These are phyloP conservation scores for Begonia masoniana DNA, from an alignment of 306 rosid species.

Conservation along the genomic window DNA sequence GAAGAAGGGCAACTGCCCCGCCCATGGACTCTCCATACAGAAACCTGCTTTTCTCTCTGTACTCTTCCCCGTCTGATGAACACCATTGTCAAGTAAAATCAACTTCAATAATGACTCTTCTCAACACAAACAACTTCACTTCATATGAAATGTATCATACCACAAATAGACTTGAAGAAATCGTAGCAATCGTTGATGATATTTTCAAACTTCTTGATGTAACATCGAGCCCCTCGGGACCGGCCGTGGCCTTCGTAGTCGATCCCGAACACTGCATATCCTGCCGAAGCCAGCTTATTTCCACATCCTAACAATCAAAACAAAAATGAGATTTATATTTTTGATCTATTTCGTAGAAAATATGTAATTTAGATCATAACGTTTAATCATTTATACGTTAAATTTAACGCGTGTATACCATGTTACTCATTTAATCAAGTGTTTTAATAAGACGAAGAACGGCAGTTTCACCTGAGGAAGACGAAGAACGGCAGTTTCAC, in stretches of 20 bases:
- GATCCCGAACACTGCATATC: conserved; percentile 69
- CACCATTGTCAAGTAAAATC: neutral
- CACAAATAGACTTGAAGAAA: conserved; percentile 51
- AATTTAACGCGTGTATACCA: too few species aligned
- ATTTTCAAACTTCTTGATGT: conserved; percentile 57
- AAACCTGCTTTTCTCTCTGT: conserved; percentile 42
- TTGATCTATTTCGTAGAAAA: too few species aligned
- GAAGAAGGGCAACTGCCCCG: conserved; percentile 56
- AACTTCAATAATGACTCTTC: too few species aligned
- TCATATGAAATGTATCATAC: conserved; percentile 13
- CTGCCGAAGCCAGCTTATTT: conserved; percentile 37
- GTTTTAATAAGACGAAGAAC: too few species aligned
- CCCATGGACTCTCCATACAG: conserved; percentile 98
- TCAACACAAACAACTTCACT: too few species aligned
- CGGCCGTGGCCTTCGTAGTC: conserved; percentile 88
- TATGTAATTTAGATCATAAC: too few species aligned
- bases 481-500: too few species aligned
- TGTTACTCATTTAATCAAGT: too few species aligned
- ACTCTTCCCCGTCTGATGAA: conserved; percentile 37
- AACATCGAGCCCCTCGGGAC: conserved; percentile 69
- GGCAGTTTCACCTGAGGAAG: too few species aligned
- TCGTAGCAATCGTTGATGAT: conserved; percentile 46
- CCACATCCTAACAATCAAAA: conserved; percentile 34
- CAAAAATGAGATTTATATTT: neutral
- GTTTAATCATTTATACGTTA: too few species aligned